Base-by-base conservation (phyloP, 805 yeast species). In the Yamadazyma paraphyllophila region DNA sequence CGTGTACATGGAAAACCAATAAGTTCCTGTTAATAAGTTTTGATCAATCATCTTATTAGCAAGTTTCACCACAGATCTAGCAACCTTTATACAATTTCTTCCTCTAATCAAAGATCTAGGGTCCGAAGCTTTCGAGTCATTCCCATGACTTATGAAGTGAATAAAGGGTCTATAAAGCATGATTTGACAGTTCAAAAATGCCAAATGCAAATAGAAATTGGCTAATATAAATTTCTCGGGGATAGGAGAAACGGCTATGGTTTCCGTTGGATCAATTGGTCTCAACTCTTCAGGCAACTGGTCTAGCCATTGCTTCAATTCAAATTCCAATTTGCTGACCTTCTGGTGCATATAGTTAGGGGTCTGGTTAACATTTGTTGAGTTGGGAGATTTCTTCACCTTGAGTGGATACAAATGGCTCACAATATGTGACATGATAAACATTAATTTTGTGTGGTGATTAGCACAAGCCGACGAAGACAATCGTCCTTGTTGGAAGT, bases 1-100 rank as follows among this genome's bases (percentile, higher is more conserved):
- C 0, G 96, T 88, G 62, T 90, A 90, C 58, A 87, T 85, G 6
- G 94, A 82, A 59, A 88, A 90, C 96, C 96, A 89, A 59, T 90
- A 91, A 2, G 94, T 86, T 0, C 96, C 96, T 52, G 83, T 80
- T 33, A 90, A 68, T 62, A 88, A 73, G 47, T 83, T 75, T 50
- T 82, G 80, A 52, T 79, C 76, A 50, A 85, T 82, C 89, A 90
- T 81, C 57, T 85, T 89, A 54, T 85, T 81, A 0, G 96, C 89
- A 46, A 88, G 62, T 55, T 83, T 82, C 13, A 90, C 90, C 25
- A 87, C 95, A 56, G 85, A 80, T 47, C 94, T 73, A 0, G 96
- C 91, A 8, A 88, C 89, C 53, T 84, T 81, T 44, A 90, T 83
- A 66, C 97, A 90, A 55, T 86, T 86, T 55, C 84, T 76, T 0